A percentile compares a stretch with the other conserved stretches of the same genome.
Conservation (phyloP, 169 alveolate genomes). For the Eimeria necatrix region DNA sequence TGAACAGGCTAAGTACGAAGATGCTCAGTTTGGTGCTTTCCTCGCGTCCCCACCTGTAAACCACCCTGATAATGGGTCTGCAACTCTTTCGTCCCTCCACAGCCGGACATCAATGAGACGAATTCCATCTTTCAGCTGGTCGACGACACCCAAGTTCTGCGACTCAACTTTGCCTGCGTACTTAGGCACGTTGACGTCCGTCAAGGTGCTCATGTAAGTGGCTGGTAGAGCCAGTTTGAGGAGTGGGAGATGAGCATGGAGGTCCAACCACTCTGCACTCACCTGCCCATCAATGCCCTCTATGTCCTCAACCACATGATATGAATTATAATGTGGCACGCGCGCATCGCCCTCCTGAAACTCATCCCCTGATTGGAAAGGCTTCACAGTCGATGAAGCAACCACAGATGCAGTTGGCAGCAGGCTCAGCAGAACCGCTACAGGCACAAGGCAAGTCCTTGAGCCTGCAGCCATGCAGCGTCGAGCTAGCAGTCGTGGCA, state of each 20-base stretch:
- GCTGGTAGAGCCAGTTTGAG: conserved; percentile 78
- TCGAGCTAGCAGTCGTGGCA: conserved; percentile 1
- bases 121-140: conserved; percentile 76
- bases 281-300: conserved; percentile 45
- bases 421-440: background rate
- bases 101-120: conserved; percentile 70
- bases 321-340: conserved; percentile 26
- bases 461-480: background rate
- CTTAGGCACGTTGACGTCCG: conserved; percentile 37
- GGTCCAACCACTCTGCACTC: conserved; percentile 64
- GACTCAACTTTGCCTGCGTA: conserved; percentile 74
- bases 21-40: background rate
- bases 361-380: background rate
- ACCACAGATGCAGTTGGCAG: conserved; percentile 21
- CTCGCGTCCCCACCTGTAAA: conserved; percentile 46
- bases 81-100: conserved; percentile 39
- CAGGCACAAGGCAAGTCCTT: background rate
- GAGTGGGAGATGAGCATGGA: conserved; percentile 55
- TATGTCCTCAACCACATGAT: conserved; percentile 39
- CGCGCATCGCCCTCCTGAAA: background rate
- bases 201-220: conserved; percentile 72
- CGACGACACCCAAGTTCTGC: conserved; percentile 57
- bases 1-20: no score
- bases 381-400: background rate
- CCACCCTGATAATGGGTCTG: conserved; percentile 38